Percentiles rank a stretch among this genome's conserved stretches.
Conservation (phyloP, 2,329 filamentous ascomycete genomes). For the Colletotrichum destructivum region DNA sequence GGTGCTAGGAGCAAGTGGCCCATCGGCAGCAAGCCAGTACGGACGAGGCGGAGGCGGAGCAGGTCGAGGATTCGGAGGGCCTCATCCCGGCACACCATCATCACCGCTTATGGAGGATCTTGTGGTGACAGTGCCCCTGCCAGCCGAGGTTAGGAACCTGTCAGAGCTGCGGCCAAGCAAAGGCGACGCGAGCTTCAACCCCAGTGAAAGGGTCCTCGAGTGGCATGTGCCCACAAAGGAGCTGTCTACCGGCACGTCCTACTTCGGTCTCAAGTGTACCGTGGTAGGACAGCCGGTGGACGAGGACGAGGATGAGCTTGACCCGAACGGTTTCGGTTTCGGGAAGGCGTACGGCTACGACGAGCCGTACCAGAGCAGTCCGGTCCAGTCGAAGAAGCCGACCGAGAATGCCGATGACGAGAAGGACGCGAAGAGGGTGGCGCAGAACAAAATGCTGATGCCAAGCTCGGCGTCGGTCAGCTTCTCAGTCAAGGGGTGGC, state of each 20-base stretch:
- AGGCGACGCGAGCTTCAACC: conserved; percentile 87
- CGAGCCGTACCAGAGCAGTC: conserved; percentile 68
- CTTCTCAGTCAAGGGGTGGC: conserved; percentile 78
- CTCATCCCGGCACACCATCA: conserved; percentile 68
- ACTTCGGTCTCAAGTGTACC: conserved; percentile 84
- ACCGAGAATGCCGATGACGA: conserved; percentile 54
- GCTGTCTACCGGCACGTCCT: conserved; percentile 74
- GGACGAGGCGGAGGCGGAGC: conserved; percentile 56
- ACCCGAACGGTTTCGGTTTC: conserved; percentile 68
- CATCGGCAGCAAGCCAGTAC: conserved; percentile 54
- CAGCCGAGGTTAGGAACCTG: conserved; percentile 84
- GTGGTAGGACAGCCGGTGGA: conserved; percentile 77
- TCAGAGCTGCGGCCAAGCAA: conserved; percentile 84
- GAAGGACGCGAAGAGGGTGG: conserved; percentile 70
- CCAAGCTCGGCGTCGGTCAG: conserved; percentile 83
- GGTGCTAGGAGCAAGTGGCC: conserved; percentile 63
- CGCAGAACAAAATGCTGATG: conserved; percentile 84
- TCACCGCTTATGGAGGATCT: conserved; percentile 82
- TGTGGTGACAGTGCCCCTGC: conserved; percentile 83
- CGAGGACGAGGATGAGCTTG: conserved; percentile 64
- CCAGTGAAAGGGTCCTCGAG: conserved; percentile 80
- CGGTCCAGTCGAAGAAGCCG: conserved; percentile 53
- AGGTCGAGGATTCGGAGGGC: conserved; percentile 60
- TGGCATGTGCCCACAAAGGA: conserved; percentile 89
- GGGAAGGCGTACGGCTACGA: conserved; percentile 67